Evolutionary conservation across 1,284 basidiomycete genomes (phyloP), one percentile per base, ranked within the genome.

Genomic region (Anthracocystis walkeri): DNA sequence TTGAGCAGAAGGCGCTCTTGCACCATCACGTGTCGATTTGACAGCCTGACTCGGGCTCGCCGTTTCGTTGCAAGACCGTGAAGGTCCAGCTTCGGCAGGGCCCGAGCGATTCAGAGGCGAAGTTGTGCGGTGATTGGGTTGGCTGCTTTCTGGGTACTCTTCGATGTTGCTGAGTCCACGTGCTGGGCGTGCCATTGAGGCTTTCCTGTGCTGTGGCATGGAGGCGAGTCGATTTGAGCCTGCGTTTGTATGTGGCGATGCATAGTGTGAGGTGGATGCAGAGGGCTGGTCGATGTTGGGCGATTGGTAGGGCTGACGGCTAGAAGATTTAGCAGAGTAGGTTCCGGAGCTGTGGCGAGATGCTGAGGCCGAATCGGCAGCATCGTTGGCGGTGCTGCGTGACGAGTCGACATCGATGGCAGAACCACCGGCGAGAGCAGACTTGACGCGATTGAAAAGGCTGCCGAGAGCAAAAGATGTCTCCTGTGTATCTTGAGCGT

Each of bases 401-500:
- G 49, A 8, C 7, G 50, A 16, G 14, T 68, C 60, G 18, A 35
- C 11, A 14, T 58, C 63, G 42, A 21, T 31, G 12, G 54, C 27
- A 20, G 51, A 25, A 10, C 62, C 63, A 21, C 53, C 68, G n/a
- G 54, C 65, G n/a, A 83, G 65, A 12, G 79, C 82, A 5, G 71
- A 63, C 51, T 76, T 79, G 64, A 84, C 79, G 12, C 82, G 73
- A 35, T 65, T 75, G 45, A 84, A 77, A n/a, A 84, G 69, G 29
- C 62, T 65, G 21, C 78, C 66, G 20, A 83, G 76, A 3, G 75
- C 79, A 44, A 81, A 82, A 5, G 73, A 50, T 11, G 71, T 60
- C 20, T 82, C 69, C 2, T 67, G 66, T 12, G 62, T 52, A 25
- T 82, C 77, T 18, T 80, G 76, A 2, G 61, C 58, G 31, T 83